Conservation (phyloP, 108 stramenopile species). For the Aurantiochytrium sp. region DNA sequence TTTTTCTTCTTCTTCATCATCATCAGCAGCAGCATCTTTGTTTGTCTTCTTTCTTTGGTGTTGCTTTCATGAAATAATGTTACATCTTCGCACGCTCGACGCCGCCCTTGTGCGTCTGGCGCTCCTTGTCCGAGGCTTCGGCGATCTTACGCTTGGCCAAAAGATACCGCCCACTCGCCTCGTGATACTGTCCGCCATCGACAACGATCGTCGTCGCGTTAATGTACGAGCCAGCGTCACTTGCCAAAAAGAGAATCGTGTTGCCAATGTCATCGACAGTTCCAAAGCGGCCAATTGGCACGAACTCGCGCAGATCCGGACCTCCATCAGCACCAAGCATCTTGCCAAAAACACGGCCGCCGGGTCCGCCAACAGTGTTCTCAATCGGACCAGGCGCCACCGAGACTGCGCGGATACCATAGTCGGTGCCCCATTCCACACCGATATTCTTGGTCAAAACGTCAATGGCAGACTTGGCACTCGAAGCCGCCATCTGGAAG, state of each 20-base stretch:
- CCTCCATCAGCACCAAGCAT: background rate
- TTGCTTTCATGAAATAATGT: background rate
- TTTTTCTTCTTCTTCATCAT: too few species aligned
- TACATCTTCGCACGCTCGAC: background rate
- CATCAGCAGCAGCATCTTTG: background rate
- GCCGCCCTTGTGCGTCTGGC: background rate
- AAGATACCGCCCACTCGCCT: background rate
- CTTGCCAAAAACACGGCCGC: conserved; percentile 15
- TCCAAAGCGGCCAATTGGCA: background rate
- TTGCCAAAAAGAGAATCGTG: background rate
- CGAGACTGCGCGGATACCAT: conserved; percentile 19
- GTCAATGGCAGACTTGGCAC: conserved; percentile 23
- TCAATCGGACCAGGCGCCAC: conserved; percentile 21
- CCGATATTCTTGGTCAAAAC: background rate
- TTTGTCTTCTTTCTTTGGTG: background rate
- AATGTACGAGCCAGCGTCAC: background rate
- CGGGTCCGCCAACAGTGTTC: background rate
- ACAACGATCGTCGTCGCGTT: conserved; percentile 14
- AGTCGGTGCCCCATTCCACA: conserved; percentile 7
- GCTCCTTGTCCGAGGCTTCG: background rate
- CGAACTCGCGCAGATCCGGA: background rate
- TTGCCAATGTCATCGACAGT: conserved; percentile 12
- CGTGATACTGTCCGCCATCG: background rate
- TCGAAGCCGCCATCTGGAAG: background rate
- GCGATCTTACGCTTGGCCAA: background rate